phyloP scores from a whole-genome alignment of 768 basidiomycete species.

The Megacollybia marginata region DNA sequence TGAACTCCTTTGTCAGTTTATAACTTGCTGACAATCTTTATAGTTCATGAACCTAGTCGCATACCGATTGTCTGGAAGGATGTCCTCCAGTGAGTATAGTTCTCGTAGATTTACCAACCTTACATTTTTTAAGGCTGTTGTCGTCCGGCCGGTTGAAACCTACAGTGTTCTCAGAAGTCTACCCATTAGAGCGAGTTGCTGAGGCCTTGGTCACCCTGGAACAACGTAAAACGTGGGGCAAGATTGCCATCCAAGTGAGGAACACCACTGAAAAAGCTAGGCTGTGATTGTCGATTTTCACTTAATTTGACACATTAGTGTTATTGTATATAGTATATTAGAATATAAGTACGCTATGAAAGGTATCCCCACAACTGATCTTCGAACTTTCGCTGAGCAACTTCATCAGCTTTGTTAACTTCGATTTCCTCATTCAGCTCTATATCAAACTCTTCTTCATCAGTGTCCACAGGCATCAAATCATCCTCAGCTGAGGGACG shows the following conservation, averaged over 20 bases:
- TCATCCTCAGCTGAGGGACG: conserved; percentile 6
- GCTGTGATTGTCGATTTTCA: neutral
- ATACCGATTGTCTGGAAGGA: conserved; percentile 67
- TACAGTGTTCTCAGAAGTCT: conserved; percentile 62
- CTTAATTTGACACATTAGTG: neutral
- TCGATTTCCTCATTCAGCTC: neutral
- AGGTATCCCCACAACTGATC: neutral
- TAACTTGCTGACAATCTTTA: neutral
- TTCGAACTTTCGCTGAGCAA: neutral
- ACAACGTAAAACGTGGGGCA: conserved; percentile 87
- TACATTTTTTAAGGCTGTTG: conserved; percentile 47
- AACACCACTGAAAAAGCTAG: conserved; percentile 27
- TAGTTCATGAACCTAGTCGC: conserved; percentile 60
- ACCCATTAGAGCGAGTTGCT: conserved; percentile 55
- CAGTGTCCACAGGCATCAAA: conserved; percentile 17
- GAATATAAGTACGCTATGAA: neutral
- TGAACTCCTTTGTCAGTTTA: conserved; percentile 16
- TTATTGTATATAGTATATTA: neutral
- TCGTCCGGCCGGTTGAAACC: conserved; percentile 58
- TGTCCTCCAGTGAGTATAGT: conserved; percentile 47
- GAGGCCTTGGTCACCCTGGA: conserved; percentile 75
- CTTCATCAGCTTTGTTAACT: neutral
- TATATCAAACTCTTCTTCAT: neutral
- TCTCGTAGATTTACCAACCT: neutral
- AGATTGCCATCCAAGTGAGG: conserved; percentile 63